Conservation (phyloP, 225 moss, liverwort and hornwort species). For the Climacium dendroides region DNA sequence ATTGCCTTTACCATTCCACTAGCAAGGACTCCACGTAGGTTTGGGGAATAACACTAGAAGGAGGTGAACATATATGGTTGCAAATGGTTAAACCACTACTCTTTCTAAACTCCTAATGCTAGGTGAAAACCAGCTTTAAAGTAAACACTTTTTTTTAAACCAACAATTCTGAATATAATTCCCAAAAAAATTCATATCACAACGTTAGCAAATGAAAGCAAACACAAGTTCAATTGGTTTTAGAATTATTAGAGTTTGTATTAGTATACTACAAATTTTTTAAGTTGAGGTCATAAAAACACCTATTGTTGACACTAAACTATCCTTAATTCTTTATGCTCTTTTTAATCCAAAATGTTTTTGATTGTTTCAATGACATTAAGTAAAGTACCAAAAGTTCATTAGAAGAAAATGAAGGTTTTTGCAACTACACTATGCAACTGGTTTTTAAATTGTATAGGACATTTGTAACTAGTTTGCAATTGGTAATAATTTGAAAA, state of each 20-base stretch:
- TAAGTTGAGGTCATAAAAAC: neutral
- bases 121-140: too few species aligned
- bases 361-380: neutral
- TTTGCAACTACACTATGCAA: too few species aligned
- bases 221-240: neutral
- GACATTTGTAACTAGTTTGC: too few species aligned
- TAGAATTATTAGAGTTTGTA: neutral
- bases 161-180: neutral
- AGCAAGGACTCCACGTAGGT: too few species aligned
- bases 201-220: neutral
- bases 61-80: too few species aligned
- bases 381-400: neutral
- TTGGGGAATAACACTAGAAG: too few species aligned
- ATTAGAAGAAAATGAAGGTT: too few species aligned
- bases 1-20: too few species aligned
- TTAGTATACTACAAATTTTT: neutral
- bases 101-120: too few species aligned
- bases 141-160: neutral
- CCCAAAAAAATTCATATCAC: neutral
- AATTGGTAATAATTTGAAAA: too few species aligned
- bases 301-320: fast-evolving
- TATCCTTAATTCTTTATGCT: fast-evolving
- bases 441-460: too few species aligned
- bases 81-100: too few species aligned
- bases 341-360: fast-evolving